phyloP scores from a whole-genome alignment of 2,329 filamentous ascomycete genomes.

The Cordyceps farinosa region DNA sequence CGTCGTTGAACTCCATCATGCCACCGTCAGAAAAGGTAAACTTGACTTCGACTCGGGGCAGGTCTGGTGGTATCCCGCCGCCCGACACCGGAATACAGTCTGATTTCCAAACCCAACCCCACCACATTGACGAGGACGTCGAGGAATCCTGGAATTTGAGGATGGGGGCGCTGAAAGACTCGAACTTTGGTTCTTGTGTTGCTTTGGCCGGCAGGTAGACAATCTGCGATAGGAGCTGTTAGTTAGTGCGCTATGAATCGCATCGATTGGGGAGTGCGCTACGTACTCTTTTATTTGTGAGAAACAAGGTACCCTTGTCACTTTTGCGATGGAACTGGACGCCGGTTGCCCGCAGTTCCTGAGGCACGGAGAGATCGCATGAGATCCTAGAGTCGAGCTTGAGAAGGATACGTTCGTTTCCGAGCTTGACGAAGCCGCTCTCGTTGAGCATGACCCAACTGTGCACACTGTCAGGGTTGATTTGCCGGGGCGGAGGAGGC shows the following conservation, averaged over 20 bases:
- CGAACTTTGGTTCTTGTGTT: conserved; percentile 58
- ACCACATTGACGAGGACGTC: conserved; percentile 77
- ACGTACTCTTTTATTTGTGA: conserved; percentile 80
- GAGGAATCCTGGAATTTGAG: conserved; percentile 84
- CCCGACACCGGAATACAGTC: conserved; percentile 75
- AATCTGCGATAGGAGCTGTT: conserved; percentile 50
- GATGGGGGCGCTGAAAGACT: conserved; percentile 86
- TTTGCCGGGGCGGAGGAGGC: conserved; percentile 31
- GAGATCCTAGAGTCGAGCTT: conserved; percentile 76
- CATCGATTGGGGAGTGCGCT: neutral
- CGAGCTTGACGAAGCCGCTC: conserved; percentile 76
- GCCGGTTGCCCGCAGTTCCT: conserved; percentile 57
- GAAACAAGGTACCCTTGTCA: conserved; percentile 70
- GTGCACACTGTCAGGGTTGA: conserved; percentile 52
- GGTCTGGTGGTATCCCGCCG: conserved; percentile 73
- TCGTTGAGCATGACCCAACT: conserved; percentile 91
- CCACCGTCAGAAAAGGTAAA: conserved; percentile 92
- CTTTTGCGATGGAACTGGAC: conserved; percentile 67
- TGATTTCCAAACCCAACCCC: conserved; percentile 88
- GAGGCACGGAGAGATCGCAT: conserved; percentile 69
- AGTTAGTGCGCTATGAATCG: conserved; percentile 7
- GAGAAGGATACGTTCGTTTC: conserved; percentile 77
- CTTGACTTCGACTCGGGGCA: conserved; percentile 73
- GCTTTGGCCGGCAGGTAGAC: conserved; percentile 78
- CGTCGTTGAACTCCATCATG: conserved; percentile 84